These are phyloP conservation scores for Kwoniella bestiolae DNA, from an alignment of 768 basidiomycete species.

Conservation along the genomic window DNA sequence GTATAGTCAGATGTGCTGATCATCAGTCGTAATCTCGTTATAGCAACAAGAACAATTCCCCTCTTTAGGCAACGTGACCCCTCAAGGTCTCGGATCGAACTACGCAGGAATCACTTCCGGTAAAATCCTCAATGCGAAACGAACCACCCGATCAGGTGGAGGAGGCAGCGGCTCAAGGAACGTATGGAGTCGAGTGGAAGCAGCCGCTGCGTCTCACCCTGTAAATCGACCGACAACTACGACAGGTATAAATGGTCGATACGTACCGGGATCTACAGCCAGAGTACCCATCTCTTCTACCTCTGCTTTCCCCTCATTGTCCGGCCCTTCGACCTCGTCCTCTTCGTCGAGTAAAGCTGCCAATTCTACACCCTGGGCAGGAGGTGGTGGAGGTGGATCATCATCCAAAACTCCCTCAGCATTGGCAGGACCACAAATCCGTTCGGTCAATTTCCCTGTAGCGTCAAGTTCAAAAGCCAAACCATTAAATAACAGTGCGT, in stretches of 20 bases:
- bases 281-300: slow-evolving; percentile 6
- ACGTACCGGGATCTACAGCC: slow-evolving; percentile 46
- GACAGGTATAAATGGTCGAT: slow-evolving; percentile 32
- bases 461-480: slow-evolving; percentile 28
- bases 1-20: no score
- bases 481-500: slow-evolving; percentile 40
- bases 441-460: slow-evolving; percentile 49
- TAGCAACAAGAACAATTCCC: slow-evolving; percentile 87
- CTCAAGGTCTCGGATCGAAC: slow-evolving; percentile 59
- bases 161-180: slow-evolving; percentile 63
- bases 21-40: no score
- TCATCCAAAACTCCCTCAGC: slow-evolving; percentile 36
- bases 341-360: slow-evolving; percentile 9
- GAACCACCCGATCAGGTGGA: slow-evolving; percentile 68
- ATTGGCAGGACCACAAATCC: slow-evolving; percentile 40
- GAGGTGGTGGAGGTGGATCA: slow-evolving; percentile 36
- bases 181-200: slow-evolving; percentile 85
- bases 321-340: slow-evolving; percentile 8
- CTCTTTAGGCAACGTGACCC: slow-evolving; percentile 61
- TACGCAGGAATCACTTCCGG: slow-evolving; percentile 82
- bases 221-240: slow-evolving; percentile 33
- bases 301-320: slow-evolving; percentile 49
- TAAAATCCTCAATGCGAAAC: slow-evolving; percentile 80
- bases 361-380: slow-evolving; percentile 48
- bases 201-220: slow-evolving; percentile 65